Base-by-base conservation (phyloP, 441 rosid genomes). In the Daphne laureola region DNA sequence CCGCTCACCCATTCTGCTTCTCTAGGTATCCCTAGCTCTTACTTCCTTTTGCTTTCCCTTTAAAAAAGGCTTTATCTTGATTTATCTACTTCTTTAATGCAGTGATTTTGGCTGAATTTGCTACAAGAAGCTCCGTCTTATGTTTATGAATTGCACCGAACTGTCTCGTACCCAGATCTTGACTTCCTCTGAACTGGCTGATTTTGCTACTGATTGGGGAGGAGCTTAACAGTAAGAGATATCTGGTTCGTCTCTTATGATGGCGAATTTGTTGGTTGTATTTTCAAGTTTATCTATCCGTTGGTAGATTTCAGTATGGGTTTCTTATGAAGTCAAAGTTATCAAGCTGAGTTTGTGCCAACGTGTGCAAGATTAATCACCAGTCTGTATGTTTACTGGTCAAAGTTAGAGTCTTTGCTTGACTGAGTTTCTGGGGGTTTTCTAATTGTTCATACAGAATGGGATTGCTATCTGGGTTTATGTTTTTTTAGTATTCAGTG, bases 161-260 rank as follows among this genome's bases (percentile, higher is more conserved):
- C 60, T 52, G 64, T 46, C 61, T 72, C 38, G 31, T 55, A 60
- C 59, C 64, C 72, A 67, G 73, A 62, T 67, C 65, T 45, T 63
- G 57, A 15, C 40, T 15, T 54, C 50, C 31, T 27, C 49, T 57
- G 72, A 43, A 41, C 41, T 15, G 4, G 51, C 57, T 45, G 50
- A 46, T 61, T 61, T 18, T 4, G 61, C 26, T 53, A 51, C 48
- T 59, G 48, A 43, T 59, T 17, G 43, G 59, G 26, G 46, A 16
- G 52, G 43, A 54, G 42, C 14, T n/a, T 46, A 12, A 27, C 8
- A 53, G 44, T 14, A 16, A 46, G 60, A 50, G 51, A 54, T 63
- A 65, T 64, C 66, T 64, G 51, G 51, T 61, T 46, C 26, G 25
- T 50, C 5, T 56, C 23, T 35, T 55, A 17, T 13, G 49, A 12